Base-by-base conservation (phyloP, 2,329 filamentous ascomycete genomes). In the Thielaviopsis populi region DNA sequence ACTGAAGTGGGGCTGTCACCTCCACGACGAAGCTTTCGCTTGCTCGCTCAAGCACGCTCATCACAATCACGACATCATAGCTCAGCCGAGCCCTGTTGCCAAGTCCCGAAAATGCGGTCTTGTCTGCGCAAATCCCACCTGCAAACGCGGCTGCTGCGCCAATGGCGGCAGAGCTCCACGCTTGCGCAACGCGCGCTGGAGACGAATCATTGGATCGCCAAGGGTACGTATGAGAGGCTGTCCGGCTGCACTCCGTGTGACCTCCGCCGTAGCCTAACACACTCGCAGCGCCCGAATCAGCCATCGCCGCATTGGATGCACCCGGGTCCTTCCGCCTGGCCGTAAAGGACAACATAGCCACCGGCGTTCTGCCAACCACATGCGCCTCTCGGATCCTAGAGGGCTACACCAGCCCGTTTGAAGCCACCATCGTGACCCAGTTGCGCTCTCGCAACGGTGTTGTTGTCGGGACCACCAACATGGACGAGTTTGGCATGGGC, bases 401-500 rank as follows among this genome's bases (percentile, higher is more conserved):
- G n/a, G 78, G 77, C 67, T 89, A 91, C 73, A 76, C 73, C 42
- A 90, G 87, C 66, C 89, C 91, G 3, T 92, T 88, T 73, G 83
- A 91, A 71, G 90, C 92, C 19, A 92, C 89, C 8, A 85, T 96
- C 19, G 83, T 95, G 41, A 75, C 79, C 61, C 81, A 85, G 69
- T 79, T 96, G 41, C 80, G 81, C 64, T 72, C 76, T 33, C 79
- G 81, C 4, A 87, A 86, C 50, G 84, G 83, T 5, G 73, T 80
- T 5, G 73, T 92, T 1, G 79, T 85, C 1, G 87, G 87, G 6
- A 96, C 96, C 74, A 91, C 90, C 1, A 96, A 95, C 72, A 84
- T 97, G 78, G 94, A 97, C 74, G 94, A 95, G 72, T 96, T 96
- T 72, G 91, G 91, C 33, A 96, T 96, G 91, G 91, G 91, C 1